A percentile compares a stretch with the other conserved stretches of the same genome.
phyloP scores from a whole-genome alignment of 352 stramenopile genomes.

The Globisporangium camurandrum region DNA sequence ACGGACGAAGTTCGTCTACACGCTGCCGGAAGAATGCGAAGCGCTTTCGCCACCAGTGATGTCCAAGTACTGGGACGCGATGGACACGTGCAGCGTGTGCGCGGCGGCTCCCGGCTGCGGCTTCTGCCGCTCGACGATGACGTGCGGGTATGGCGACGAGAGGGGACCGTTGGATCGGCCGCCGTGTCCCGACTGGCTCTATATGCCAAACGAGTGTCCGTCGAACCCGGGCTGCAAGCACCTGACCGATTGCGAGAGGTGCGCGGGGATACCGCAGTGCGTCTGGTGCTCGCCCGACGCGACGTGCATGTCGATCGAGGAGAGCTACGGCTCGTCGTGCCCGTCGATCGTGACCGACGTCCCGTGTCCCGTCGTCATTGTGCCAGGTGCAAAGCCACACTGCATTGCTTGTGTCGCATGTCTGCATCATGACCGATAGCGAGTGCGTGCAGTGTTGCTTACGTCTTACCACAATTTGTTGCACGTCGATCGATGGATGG shows the following conservation, averaged over 20 bases:
- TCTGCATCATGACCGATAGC: too few species aligned
- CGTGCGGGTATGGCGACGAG: constrained; percentile 65
- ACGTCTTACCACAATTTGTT: constrained; percentile 10
- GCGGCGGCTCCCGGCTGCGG: constrained; percentile 60
- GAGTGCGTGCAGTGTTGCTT: constrained; percentile 1
- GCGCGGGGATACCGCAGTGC: constrained; percentile 56
- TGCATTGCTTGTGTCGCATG: too few species aligned
- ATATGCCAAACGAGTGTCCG: constrained; percentile 52
- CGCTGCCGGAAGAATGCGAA: constrained; percentile 29
- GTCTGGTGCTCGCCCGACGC: constrained; percentile 87
- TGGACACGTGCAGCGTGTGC: constrained; percentile 69
- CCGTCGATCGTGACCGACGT: constrained; percentile 73
- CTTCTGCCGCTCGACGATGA: constrained; percentile 89
- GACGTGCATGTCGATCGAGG: constrained; percentile 79
- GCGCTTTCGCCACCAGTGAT: constrained; percentile 39
- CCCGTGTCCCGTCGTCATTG: constrained; percentile 74
- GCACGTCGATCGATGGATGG: too few species aligned
- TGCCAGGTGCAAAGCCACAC: constrained; percentile 40
- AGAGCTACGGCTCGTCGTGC: constrained; percentile 77
- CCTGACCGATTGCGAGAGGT: constrained; percentile 51
- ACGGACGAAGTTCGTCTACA: neutral
- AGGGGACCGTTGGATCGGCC: constrained; percentile 30
- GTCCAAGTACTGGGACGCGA: constrained; percentile 51
- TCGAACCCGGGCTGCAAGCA: constrained; percentile 49
- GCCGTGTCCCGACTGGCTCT: constrained; percentile 58